Conservation (phyloP, 2,329 filamentous ascomycete genomes). For the Nemania bipapillata region DNA sequence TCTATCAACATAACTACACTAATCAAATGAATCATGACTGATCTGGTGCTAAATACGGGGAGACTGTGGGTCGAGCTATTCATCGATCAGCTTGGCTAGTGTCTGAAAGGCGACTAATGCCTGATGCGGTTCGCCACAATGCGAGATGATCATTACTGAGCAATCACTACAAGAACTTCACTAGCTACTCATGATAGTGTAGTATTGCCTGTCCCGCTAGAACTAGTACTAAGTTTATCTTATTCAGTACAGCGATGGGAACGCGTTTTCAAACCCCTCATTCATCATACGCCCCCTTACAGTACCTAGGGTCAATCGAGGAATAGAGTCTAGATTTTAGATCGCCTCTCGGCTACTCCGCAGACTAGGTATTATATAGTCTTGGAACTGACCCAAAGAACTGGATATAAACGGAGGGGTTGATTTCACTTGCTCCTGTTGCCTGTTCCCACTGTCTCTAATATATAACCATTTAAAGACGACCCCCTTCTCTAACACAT, state of each 20-base stretch:
- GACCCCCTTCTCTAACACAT: background rate
- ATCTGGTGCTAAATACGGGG: conserved; percentile 20
- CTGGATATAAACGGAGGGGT: background rate
- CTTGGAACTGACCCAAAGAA: background rate
- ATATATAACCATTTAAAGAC: background rate
- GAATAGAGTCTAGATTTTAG: background rate
- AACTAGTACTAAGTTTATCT: background rate
- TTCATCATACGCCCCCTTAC: background rate
- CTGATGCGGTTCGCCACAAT: conserved; percentile 21
- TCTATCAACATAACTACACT: background rate
- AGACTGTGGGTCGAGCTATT: conserved; percentile 22
- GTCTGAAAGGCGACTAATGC: conserved; percentile 2
- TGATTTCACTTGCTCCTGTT: background rate
- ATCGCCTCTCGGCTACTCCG: background rate
- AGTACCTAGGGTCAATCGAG: background rate
- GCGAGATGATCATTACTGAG: conserved; percentile 15
- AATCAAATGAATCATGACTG: conserved; percentile 32
- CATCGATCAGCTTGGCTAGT: background rate
- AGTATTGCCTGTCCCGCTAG: background rate
- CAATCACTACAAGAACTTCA: background rate
- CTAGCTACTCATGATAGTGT: background rate
- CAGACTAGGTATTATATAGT: background rate
- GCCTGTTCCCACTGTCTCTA: too few species aligned
- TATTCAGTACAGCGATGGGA: too few species aligned
- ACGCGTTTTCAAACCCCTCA: too few species aligned